Evolutionary conservation across 2,329 filamentous ascomycete species (phyloP), one percentile per base, ranked within the genome.

Genomic region (Colletotrichum scovillei): DNA sequence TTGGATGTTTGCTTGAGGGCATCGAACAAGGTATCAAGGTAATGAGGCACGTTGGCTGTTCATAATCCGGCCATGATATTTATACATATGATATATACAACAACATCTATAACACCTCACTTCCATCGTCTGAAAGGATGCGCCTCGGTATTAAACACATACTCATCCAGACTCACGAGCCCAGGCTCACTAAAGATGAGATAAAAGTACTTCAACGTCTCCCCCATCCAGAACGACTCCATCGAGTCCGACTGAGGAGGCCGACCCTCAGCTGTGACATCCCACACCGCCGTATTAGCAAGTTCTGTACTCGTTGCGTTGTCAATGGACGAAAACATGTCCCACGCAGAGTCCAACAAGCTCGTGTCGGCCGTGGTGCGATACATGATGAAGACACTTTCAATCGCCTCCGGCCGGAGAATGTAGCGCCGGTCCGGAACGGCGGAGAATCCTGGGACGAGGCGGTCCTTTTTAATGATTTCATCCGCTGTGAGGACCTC

Each of bases 371-470:
- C 91, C 0, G 89, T 92, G 71, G 91, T 87, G 65, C 91, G 86
- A 79, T 91, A 92, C 85, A 93, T 87, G 77, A 92, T 87, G 81
- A 91, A 93, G 5, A 93, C 87, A 24, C 89, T 91, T 80, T 93
- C 91, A 62, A 93, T 92, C 4, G 91, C 91, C 79, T 92, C 91
- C 4, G 91, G 91, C 74, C 89, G 86, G 46, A 91, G 82, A 38
- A 90, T 86, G 74, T 91, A 92, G 55, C 84, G 75, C 5, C 78
- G 38, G 28, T 82, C 81, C 14, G 76, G 73, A 0, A 78, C 76
- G 22, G 76, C 68, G 6, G 73, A 69, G 32, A 82, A 78, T 0
- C 81, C 81, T 32, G 76, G 74, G 26, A 75, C 76, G 11, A 79
- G 69, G 1, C 69, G 75, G 30, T 80, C 72, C 16, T 79, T 70